Percentiles rank a stretch among this genome's conserved stretches.
phyloP scores from a whole-genome alignment of 805 yeast genomes.

The Metschnikowia drakensbergensis region DNA sequence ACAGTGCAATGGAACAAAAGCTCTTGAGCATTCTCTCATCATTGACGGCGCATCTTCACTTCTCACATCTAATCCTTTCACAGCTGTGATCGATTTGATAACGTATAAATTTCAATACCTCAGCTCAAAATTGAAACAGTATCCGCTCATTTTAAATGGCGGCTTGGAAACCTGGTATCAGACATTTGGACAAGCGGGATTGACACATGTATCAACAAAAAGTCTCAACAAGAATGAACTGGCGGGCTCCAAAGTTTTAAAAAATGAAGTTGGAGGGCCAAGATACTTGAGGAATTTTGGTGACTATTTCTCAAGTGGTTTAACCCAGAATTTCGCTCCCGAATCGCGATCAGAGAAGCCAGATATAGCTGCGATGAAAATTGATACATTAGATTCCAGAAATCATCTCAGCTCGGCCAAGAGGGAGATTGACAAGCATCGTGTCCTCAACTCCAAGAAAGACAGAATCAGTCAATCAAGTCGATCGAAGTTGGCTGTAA shows the following conservation, averaged over 20 bases:
- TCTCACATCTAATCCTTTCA: constrained; percentile 55
- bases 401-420: neutral
- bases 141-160: constrained; percentile 35
- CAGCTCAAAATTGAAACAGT: constrained; percentile 29
- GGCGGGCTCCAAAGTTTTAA: constrained; percentile 13
- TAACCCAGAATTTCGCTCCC: neutral
- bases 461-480: neutral
- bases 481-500: neutral
- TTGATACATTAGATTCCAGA: neutral
- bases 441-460: neutral
- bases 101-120: constrained; percentile 30
- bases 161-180: constrained; percentile 36
- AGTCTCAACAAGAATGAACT: constrained; percentile 3
- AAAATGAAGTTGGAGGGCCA: neutral
- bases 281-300: constrained; percentile 13
- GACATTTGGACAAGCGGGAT: constrained; percentile 25
- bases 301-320: constrained; percentile 14
- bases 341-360: neutral
- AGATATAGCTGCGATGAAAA: neutral
- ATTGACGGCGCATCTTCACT: constrained; percentile 33
- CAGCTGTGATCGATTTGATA: constrained; percentile 38
- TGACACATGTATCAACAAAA: constrained; percentile 4
- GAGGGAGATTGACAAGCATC: neutral
- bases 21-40: constrained; percentile 35
- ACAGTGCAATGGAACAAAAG: constrained; percentile 28